These are phyloP conservation scores for Claviceps sp. DNA, from an alignment of 2,329 filamentous ascomycete species.

Conservation along the genomic window DNA sequence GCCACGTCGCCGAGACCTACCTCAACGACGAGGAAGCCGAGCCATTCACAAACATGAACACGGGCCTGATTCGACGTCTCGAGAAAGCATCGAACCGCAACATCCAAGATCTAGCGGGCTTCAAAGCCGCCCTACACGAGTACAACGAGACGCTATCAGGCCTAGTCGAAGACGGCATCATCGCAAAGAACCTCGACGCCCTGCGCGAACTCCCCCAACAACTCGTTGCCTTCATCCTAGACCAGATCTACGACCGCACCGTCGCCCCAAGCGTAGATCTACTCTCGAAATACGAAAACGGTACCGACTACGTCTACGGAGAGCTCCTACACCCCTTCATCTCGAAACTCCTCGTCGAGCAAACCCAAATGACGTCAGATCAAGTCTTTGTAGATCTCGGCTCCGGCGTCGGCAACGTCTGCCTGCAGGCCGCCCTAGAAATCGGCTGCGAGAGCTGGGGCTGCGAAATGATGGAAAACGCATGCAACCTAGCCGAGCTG, in stretches of 20 bases:
- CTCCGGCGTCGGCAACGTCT: constrained; percentile 91
- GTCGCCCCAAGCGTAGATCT: constrained; percentile 81
- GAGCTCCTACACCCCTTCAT: constrained; percentile 80
- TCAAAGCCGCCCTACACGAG: constrained; percentile 56
- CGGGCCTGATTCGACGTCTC: constrained; percentile 63
- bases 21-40: constrained; percentile 56
- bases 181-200: constrained; percentile 57
- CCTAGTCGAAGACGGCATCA: constrained; percentile 54
- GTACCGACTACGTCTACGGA: constrained; percentile 88
- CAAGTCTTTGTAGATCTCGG: constrained; percentile 91
- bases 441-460: constrained; percentile 92
- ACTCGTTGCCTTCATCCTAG: constrained; percentile 67
- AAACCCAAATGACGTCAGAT: constrained; percentile 63
- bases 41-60: constrained; percentile 56
- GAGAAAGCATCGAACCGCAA: constrained; percentile 59
- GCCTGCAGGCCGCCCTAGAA: constrained; percentile 84
- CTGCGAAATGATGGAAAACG: constrained; percentile 90
- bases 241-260: constrained; percentile 81
- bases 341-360: constrained; percentile 62
- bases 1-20: constrained; percentile 61
- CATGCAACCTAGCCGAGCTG: constrained; percentile 65
- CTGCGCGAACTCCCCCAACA: constrained; percentile 57
- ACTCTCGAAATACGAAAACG: constrained; percentile 74
- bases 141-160: constrained; percentile 62
- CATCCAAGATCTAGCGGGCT: constrained; percentile 50